Evolutionary conservation across 805 yeast species (phyloP).

Genomic region (Lipomyces mesembrius): DNA sequence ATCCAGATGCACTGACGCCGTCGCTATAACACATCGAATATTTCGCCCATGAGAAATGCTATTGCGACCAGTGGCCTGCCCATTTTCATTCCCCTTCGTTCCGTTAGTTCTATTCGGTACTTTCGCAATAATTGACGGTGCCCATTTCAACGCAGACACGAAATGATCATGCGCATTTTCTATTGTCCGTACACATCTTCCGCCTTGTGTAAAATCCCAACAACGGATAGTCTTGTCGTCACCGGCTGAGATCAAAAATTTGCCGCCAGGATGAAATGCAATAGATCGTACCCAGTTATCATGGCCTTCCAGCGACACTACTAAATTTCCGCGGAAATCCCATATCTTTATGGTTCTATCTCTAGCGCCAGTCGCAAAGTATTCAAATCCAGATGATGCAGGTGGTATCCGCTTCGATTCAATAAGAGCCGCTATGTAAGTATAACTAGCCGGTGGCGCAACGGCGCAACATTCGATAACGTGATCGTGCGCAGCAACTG

Average conservation of each 20-base stretch:
- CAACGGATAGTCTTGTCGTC: constrained; percentile 78
- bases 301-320: constrained; percentile 71
- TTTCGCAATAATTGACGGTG: constrained; percentile 41
- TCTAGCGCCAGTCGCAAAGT: constrained; percentile 77
- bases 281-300: constrained; percentile 83
- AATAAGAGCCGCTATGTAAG: constrained; percentile 17
- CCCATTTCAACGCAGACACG: constrained; percentile 59
- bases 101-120: constrained; percentile 37
- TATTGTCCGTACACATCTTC: constrained; percentile 57
- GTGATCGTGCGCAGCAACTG: constrained; percentile 69
- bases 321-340: constrained; percentile 66
- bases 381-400: constrained; percentile 49
- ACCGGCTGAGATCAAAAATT: constrained; percentile 67
- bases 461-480: constrained; percentile 77
- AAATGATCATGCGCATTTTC: constrained; percentile 73
- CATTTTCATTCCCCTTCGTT: constrained; percentile 21
- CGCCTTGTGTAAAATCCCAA: constrained; percentile 67
- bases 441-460: constrained; percentile 54
- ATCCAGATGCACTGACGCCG: constrained; percentile 65
- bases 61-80: constrained; percentile 26
- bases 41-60: constrained; percentile 46
- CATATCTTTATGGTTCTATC: constrained; percentile 77
- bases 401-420: constrained; percentile 7
- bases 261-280: constrained; percentile 74
- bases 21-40: constrained; percentile 66